Evolutionary conservation across 1,284 basidiomycete species (phyloP), one percentile per base, ranked within the genome.

Genomic region (Boletellus sp.): DNA sequence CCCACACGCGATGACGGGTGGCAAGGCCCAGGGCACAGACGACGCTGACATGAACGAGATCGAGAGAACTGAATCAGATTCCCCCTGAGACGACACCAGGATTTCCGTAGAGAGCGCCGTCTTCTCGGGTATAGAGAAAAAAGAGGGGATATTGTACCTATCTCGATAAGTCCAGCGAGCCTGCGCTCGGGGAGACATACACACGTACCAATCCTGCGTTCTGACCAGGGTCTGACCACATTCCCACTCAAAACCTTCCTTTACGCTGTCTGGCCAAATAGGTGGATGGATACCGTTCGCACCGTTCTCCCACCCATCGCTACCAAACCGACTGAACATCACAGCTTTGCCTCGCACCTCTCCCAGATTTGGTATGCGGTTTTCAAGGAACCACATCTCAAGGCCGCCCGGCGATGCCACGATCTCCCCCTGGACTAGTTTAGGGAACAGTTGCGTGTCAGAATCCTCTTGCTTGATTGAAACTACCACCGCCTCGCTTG

Each of bases 401-500:
- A 69, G 55, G 8, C 81, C 80, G 9, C 82, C 80, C 4, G 78
- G 76, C 0, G 78, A 76, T 32, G 58, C 59, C 23, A 64, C 60
- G 36, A 94, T 82, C 46, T 83, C 83, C 30, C 78, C 68, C 42
- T 77, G 79, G 7, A 94, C 86, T 9, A 82, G 65, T 25, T 65
- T 56, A 0, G 87, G 86, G 66, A 93, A 93, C 9, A 66, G 53
- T 11, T 59, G 57, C 0, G 73, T 68, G 25, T 67, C 60, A 43
- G 70, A 76, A 57, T 87, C 83, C 63, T 94, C 92, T 63, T 94
- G 87, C 64, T 94, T 94, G 61, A 95, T 78, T 10, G 82, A 91
- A 69, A 93, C 79, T 29, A 94, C 76, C 32, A 94, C 62, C 0
- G 87, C 86, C 65, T 94, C 91, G 32, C 72, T 73, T 3, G 68